Percentiles rank a stretch among this genome's conserved stretches.
phyloP scores from a whole-genome alignment of 768 basidiomycete species.

The Strobilomyces dryophilus region DNA sequence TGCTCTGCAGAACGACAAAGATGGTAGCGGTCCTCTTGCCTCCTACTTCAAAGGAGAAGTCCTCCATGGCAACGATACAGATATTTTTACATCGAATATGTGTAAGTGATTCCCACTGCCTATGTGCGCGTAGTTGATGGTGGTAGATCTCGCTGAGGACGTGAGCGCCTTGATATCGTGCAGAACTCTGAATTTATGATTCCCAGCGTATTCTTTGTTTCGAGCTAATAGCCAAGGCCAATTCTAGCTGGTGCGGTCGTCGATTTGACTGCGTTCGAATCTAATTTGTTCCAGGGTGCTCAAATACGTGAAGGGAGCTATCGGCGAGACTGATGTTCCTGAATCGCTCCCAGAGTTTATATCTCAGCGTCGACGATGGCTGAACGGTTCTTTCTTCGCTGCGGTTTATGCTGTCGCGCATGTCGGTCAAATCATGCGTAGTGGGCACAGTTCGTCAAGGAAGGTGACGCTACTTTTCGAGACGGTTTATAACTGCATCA shows the following conservation, averaged over 20 bases:
- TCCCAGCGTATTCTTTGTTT: slow-evolving; percentile 77
- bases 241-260: slow-evolving; percentile 64
- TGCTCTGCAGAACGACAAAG: slow-evolving; percentile 80
- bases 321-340: slow-evolving; percentile 92
- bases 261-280: background rate
- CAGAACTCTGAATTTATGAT: slow-evolving; percentile 1
- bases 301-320: slow-evolving; percentile 92
- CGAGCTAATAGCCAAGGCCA: slow-evolving; percentile 71
- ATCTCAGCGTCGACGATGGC: slow-evolving; percentile 83
- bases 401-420: slow-evolving; percentile 92
- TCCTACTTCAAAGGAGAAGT: slow-evolving; percentile 98
- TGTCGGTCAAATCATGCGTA: slow-evolving; percentile 33
- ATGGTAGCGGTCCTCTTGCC: slow-evolving; percentile 81
- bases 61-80: slow-evolving; percentile 76
- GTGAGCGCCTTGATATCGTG: slow-evolving; percentile 37
- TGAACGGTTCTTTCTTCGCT: slow-evolving; percentile 93
- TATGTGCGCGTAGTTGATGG: slow-evolving; percentile 2
- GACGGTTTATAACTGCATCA: slow-evolving; percentile 82
- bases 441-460: slow-evolving; percentile 64
- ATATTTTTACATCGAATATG: slow-evolving; percentile 96
- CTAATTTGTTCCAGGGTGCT: slow-evolving; percentile 64
- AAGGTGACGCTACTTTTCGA: slow-evolving; percentile 76
- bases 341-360: slow-evolving; percentile 93
- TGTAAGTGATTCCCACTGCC: slow-evolving; percentile 45
- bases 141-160: slow-evolving; percentile 84